Base-by-base conservation (phyloP, 495 filamentous ascomycete species). In the Trichocladium uniseriatum region DNA sequence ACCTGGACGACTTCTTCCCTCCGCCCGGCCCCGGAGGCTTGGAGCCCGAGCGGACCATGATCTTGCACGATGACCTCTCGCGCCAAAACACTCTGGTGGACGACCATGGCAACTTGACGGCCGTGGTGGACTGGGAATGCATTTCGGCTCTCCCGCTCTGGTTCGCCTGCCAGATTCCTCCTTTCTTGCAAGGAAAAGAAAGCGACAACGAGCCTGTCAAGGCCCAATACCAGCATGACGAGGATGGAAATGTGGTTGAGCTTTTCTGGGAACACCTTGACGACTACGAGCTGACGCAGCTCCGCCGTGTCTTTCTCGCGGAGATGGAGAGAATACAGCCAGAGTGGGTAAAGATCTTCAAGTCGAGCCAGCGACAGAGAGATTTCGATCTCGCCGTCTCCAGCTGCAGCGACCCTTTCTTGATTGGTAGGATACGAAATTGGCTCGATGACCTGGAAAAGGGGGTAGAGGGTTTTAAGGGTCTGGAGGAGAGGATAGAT, bases 91-190 rank as follows among this genome's bases (percentile, higher is more conserved):
- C 74, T 24, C 51, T 75, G 15, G 60, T 74, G 19, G 44, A 69
- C 45, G 49, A 63, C 11, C 6, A 36, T 35, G 47, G 47, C 16
- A 36, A 54, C 5, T 38, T 72, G 5, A 66, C 67, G 6, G 70
- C 55, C n/a, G 22, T 76, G 4, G 20, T 75, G 20, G 71, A 75
- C 49, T 76, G 71, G 71, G 70, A 75, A 46, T 67, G 56, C 50
- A 59, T 70, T 18, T 63, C 63, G 24, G 57, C 61, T 15, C 18
- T 62, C 8, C 68, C 70, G 28, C 45, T 65, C 27, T 73, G 65
- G 64, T 51, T 48, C 35, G 58, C 59, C 13, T 61, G 50, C 42
- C 32, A 66, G 44, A 36, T 51, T 15, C 69, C 69, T 45, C 22
- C 45, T 44, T 62, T 69, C 38, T 45, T 73, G 43, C 13, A 43